Base-by-base conservation (phyloP, 257 asterid species). In the Misopates orontium region DNA sequence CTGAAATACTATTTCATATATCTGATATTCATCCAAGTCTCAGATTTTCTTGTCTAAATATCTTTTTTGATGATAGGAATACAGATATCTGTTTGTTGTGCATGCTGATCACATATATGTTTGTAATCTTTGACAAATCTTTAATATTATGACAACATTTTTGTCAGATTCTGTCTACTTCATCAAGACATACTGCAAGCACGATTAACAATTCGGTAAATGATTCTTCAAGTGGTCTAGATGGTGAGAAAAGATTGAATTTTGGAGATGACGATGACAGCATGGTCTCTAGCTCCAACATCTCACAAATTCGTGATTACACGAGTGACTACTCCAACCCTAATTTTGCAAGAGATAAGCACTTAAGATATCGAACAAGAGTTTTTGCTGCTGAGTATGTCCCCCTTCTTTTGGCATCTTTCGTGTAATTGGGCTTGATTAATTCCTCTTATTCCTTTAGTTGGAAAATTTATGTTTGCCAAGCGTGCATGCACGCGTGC, bases 331-430 rank as follows among this genome's bases (percentile, higher is more conserved):
- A 74, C 71, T 71, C 90, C 61, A 78, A 67, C 62, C 80, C 80
- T 57, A 79, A 74, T 77, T 75, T 78, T 72, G 62, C 87, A 77
- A 84, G 86, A 73, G 90, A 87, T 75, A 93, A 84, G 81, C 99
- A 87, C 87, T 92, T 94, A 78, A 86, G 99, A 90, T 90, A 90
- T 67, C 90, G 99, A 62, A 94, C 99, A 44, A 82, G 96, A 82
- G 86, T 90, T 72, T 94, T 94, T 77, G 99, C 99, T 66, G 97
- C 99, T 28, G 99, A 94, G 99, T 94, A 89, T 68, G 95, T 79
- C 63, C 20, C 51, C 41, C 48, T 64, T 44, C 60, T 64, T 62
- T 71, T 51, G 64, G 40, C 21, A 55, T 42, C 66, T 70, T 66
- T 36, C 56, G 50, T 45, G 56, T 41, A 18, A 21, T 70, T 51